Evolutionary conservation across 148 eudicot species (phyloP).

Genomic region (Dianthus caryophyllus): DNA sequence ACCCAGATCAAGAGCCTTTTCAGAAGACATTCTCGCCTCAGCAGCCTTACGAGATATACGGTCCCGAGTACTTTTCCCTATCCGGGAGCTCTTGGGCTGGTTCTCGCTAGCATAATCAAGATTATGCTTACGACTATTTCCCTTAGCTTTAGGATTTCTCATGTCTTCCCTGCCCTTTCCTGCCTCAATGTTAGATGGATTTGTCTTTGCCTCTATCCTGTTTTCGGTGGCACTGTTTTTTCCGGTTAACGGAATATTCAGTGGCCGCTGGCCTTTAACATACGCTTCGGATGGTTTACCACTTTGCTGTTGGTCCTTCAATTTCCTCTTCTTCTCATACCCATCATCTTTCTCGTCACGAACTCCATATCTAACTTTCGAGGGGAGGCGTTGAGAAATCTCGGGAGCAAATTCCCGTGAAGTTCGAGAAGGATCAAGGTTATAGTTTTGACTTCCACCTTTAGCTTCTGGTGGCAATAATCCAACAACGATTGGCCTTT

Average conservation of each 20-base stretch:
- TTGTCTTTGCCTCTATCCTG: slow-evolving; percentile 25
- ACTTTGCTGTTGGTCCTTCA: slow-evolving; percentile 20
- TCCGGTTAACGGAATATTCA: slow-evolving; percentile 4
- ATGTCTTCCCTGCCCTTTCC: slow-evolving; percentile 19
- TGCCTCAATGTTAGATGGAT: slow-evolving; percentile 20
- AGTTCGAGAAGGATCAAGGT: slow-evolving; percentile 13
- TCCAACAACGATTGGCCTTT: slow-evolving; percentile 12
- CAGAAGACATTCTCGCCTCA: slow-evolving; percentile 23
- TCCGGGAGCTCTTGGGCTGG: slow-evolving; percentile 19
- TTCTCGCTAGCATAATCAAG: slow-evolving; percentile 12
- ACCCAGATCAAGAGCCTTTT: slow-evolving; percentile 29
- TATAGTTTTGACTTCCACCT: slow-evolving; percentile 16
- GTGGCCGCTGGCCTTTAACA: slow-evolving; percentile 14
- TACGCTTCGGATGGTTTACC: slow-evolving; percentile 1
- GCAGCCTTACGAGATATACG: slow-evolving; percentile 21
- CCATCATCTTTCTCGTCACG: slow-evolving; percentile 19
- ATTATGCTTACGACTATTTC: slow-evolving; percentile 14
- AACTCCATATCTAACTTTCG: slow-evolving; percentile 24
- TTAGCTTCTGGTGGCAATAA: slow-evolving; percentile 6
- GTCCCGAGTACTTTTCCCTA: slow-evolving; percentile 13
- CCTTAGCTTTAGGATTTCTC: slow-evolving; percentile 17
- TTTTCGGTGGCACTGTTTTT: slow-evolving; percentile 16
- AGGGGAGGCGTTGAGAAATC: slow-evolving; percentile 2
- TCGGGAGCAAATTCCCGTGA: slow-evolving; percentile 21
- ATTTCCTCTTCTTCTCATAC: slow-evolving; percentile 37